phyloP scores from a whole-genome alignment of 2,329 filamentous ascomycete species.

The Phoma sp. region DNA sequence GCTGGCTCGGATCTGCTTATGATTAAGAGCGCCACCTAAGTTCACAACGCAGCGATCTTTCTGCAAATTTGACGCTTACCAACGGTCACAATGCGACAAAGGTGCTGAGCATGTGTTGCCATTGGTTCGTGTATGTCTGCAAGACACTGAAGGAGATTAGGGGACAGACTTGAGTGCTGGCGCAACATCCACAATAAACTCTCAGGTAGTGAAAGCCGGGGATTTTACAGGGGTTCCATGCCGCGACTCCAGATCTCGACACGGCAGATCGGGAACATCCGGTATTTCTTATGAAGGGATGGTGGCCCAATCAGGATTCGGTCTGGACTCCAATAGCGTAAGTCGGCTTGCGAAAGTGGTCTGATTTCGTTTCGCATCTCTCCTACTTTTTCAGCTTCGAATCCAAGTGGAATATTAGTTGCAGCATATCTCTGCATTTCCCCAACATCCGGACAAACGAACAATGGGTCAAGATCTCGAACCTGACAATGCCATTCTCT shows the following conservation, averaged over 20 bases:
- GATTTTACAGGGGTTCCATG: slow-evolving; percentile 3
- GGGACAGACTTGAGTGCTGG: background rate
- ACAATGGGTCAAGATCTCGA: slow-evolving; percentile 13
- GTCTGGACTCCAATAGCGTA: slow-evolving; percentile 6
- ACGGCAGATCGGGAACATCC: slow-evolving; percentile 6
- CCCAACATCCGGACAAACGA: background rate
- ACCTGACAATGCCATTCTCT: slow-evolving; percentile 12
- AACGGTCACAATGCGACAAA: background rate
- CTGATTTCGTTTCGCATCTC: slow-evolving; percentile 3
- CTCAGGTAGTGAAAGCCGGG: background rate
- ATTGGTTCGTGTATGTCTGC: background rate
- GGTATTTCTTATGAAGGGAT: slow-evolving; percentile 3
- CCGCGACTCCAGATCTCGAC: slow-evolving; percentile 11
- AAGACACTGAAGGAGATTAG: background rate
- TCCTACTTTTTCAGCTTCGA: slow-evolving; percentile 1
- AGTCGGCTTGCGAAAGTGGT: slow-evolving; percentile 6
- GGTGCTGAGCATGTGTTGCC: background rate
- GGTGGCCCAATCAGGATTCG: slow-evolving; percentile 1
- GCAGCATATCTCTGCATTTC: background rate
- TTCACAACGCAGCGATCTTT: background rate
- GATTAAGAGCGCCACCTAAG: background rate
- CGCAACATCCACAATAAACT: background rate
- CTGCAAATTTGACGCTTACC: background rate
- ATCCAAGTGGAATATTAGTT: background rate
- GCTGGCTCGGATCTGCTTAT: background rate